Conservation (phyloP, 495 filamentous ascomycete genomes). For the Xylaria cubensis region DNA sequence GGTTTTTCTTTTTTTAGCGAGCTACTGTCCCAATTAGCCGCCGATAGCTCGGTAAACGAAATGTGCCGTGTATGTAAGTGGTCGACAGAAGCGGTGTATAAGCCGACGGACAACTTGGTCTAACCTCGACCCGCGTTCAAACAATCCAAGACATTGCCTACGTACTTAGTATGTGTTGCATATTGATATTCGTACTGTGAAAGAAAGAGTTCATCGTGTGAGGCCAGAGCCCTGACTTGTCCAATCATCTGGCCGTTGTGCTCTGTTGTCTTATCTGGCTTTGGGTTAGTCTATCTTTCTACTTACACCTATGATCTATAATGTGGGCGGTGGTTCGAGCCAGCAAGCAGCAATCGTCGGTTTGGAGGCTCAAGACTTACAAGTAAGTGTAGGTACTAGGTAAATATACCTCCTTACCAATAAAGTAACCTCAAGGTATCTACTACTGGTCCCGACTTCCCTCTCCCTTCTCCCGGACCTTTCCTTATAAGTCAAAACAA, state of each 20-base stretch:
- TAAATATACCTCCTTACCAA: neutral
- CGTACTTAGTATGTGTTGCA: neutral
- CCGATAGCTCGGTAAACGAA: slow-evolving; percentile 18
- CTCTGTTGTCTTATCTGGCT: slow-evolving; percentile 17
- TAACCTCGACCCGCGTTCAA: neutral
- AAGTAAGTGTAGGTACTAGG: neutral
- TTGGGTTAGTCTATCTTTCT: slow-evolving; percentile 10
- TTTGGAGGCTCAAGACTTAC: slow-evolving; percentile 21
- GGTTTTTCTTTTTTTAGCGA: neutral
- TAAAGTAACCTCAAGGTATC: neutral
- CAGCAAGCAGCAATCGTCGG: neutral
- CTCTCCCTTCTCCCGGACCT: neutral
- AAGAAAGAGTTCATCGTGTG: neutral
- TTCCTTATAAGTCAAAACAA: neutral
- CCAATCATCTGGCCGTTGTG: slow-evolving; percentile 3
- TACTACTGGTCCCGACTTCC: neutral
- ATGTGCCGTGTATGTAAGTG: neutral
- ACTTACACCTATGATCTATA: neutral
- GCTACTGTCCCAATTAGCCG: slow-evolving; percentile 22
- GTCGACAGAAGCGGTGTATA: slow-evolving; percentile 17
- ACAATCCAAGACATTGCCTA: slow-evolving; percentile 2
- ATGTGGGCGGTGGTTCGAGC: slow-evolving; percentile 11
- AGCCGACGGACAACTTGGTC: neutral
- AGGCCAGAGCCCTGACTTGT: slow-evolving; percentile 3
- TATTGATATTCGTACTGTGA: slow-evolving; percentile 14